Conservation (phyloP, 1,139 yeast genomes). For the Blastobotrys illinoisensis region DNA sequence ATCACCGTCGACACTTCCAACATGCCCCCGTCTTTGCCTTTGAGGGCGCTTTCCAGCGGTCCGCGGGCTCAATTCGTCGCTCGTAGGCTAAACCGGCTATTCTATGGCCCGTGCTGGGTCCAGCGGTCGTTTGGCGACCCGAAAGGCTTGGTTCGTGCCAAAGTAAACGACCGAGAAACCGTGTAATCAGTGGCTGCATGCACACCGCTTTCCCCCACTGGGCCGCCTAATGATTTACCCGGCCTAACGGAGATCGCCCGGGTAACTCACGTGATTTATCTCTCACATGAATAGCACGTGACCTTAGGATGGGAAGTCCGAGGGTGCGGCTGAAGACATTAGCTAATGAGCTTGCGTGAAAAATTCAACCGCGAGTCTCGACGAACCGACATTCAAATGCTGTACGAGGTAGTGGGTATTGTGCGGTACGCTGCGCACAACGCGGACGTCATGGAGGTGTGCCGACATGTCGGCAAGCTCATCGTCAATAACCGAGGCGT, state of each 20-base stretch:
- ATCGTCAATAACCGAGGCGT: constrained; percentile 89
- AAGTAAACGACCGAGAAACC: neutral
- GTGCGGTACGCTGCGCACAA: constrained; percentile 48
- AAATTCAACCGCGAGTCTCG: neutral
- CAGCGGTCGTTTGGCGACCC: too few relatives aligned
- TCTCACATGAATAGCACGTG: neutral
- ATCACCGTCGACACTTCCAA: neutral
- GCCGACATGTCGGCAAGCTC: constrained; percentile 76
- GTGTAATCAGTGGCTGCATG: neutral
- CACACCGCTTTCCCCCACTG: neutral
- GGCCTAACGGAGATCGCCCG: neutral
- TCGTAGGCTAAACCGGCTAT: neutral
- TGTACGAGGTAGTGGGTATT: constrained; percentile 85
- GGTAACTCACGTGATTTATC: neutral
- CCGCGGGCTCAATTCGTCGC: neutral
- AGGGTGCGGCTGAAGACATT: neutral
- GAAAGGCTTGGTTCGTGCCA: too few relatives aligned
- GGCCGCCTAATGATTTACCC: neutral
- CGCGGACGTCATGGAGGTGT: constrained; percentile 46
- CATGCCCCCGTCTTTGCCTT: neutral
- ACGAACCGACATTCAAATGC: constrained; percentile 43
- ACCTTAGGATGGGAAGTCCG: neutral
- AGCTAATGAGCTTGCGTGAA: neutral
- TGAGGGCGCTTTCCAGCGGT: neutral
- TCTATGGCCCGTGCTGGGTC: too few relatives aligned